These are phyloP conservation scores for Pterula multifida DNA, from an alignment of 1,284 basidiomycete species.

Conservation along the genomic window DNA sequence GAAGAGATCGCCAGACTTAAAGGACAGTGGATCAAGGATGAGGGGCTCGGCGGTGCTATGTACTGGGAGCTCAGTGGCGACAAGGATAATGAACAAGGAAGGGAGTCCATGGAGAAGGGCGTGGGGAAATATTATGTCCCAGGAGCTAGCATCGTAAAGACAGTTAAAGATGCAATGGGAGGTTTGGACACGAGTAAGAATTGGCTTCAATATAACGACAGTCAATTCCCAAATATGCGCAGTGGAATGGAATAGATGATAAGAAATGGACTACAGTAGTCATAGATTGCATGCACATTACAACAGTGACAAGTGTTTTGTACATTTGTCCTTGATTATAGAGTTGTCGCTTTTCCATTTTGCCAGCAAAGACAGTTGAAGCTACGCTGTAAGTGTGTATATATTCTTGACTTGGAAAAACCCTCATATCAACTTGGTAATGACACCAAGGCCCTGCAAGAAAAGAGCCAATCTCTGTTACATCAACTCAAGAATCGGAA, in stretches of 20 bases:
- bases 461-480: conserved; percentile 2
- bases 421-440: conserved; percentile 27
- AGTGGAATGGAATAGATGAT: conserved; percentile 37
- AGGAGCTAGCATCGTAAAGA: conserved; percentile 50
- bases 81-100: conserved; percentile 36
- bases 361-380: no score
- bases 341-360: no score
- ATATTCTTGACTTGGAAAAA: no score
- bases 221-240: conserved; percentile 66
- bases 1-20: conserved; percentile 60
- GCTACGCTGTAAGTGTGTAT: no score
- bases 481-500: background rate
- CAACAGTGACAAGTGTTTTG: background rate
- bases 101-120: conserved; percentile 62
- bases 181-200: conserved; percentile 51
- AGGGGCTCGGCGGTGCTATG: conserved; percentile 72
- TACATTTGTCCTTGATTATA: no score
- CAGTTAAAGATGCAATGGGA: conserved; percentile 69
- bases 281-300: background rate
- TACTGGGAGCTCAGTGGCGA: conserved; percentile 81
- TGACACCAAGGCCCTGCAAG: conserved; percentile 28
- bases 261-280: background rate
- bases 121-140: conserved; percentile 49
- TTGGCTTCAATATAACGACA: conserved; percentile 61
- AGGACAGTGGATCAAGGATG: conserved; percentile 60